Percentiles rank a stretch among this genome's conserved stretches.
phyloP scores from a whole-genome alignment of 257 asterid species.

The Rhazya stricta region DNA sequence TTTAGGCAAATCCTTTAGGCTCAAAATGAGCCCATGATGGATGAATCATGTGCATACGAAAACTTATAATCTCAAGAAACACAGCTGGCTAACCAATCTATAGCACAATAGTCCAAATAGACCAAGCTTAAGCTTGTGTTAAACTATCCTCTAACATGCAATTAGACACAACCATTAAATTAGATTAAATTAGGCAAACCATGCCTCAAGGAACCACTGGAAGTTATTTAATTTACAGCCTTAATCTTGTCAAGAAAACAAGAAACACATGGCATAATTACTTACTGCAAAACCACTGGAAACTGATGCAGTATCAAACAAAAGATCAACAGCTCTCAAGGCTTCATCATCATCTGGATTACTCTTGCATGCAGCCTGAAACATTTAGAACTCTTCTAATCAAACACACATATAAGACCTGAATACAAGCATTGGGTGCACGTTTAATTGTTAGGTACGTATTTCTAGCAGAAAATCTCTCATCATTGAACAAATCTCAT shows the following conservation, averaged over 20 bases:
- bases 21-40: neutral
- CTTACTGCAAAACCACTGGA: constrained; percentile 96
- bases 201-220: neutral
- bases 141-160: neutral
- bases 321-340: constrained; percentile 80
- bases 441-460: neutral
- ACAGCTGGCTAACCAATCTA: neutral
- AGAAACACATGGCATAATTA: constrained; percentile 4
- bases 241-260: neutral
- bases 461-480: neutral
- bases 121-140: neutral
- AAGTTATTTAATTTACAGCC: neutral
- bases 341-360: constrained; percentile 89
- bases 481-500: constrained; percentile 18
- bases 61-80: neutral
- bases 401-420: neutral
- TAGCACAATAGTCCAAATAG: neutral
- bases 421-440: neutral
- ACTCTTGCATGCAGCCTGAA: constrained; percentile 73
- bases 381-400: constrained; percentile 5
- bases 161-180: neutral
- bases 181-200: neutral
- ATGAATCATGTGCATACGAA: too few relatives aligned
- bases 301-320: constrained; percentile 82
- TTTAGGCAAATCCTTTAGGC: neutral